phyloP scores from a whole-genome alignment of 768 basidiomycete genomes.

The Tulasnella sp. region DNA sequence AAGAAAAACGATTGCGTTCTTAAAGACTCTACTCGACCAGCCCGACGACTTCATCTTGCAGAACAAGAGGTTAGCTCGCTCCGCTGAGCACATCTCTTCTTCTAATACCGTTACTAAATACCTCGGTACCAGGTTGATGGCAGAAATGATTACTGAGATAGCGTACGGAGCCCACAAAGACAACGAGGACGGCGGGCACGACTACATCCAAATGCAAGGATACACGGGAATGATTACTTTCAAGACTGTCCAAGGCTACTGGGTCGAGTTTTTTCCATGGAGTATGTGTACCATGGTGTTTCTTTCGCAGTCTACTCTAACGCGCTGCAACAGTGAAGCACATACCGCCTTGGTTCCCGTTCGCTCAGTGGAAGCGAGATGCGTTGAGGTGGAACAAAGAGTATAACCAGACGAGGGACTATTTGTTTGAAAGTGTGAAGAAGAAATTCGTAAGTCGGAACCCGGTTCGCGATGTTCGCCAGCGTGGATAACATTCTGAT shows the following conservation, averaged over 20 bases:
- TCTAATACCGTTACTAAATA: neutral
- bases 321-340: neutral
- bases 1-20: neutral
- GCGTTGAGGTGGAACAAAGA: constrained; percentile 8
- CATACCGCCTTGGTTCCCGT: constrained; percentile 1
- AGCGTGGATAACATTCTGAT: neutral
- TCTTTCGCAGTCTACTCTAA: neutral
- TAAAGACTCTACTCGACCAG: constrained; percentile 9
- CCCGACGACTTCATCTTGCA: constrained; percentile 9
- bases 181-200: neutral
- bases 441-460: constrained; percentile 1
- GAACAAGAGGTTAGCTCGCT: neutral
- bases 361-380: constrained; percentile 6
- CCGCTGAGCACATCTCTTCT: neutral
- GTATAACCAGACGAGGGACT: neutral
- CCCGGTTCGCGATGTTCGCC: neutral
- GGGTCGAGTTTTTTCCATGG: constrained; percentile 9
- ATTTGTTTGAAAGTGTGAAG: neutral
- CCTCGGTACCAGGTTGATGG: neutral
- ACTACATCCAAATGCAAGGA: neutral
- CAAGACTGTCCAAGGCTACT: neutral
- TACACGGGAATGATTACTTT: neutral
- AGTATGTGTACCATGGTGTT: neutral
- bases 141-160: neutral
- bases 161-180: neutral